Conservation (phyloP, 495 filamentous ascomycete species). For the Oidiodendron maius region DNA sequence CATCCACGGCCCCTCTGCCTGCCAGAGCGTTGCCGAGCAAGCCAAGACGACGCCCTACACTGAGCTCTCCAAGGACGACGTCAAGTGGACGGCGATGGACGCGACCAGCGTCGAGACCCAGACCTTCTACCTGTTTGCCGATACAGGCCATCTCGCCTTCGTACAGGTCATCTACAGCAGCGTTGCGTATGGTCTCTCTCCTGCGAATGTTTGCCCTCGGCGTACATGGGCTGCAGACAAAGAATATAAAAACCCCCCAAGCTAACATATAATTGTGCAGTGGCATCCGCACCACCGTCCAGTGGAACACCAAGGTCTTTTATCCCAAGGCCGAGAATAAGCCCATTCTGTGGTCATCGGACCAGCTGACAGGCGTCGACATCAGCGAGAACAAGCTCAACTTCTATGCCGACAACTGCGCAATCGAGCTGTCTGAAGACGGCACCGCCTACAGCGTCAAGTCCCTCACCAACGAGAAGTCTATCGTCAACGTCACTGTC, state of each 20-base stretch:
- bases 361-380: conserved; percentile 64
- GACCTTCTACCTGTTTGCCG: conserved; percentile 83
- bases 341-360: conserved; percentile 73
- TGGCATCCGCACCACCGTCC: conserved; percentile 80
- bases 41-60: conserved; percentile 74
- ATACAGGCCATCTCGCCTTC: conserved; percentile 69
- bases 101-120: conserved; percentile 94
- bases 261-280: too few relatives aligned
- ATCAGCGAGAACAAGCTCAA: conserved; percentile 78
- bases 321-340: conserved; percentile 58
- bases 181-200: conserved; percentile 65
- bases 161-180: conserved; percentile 97
- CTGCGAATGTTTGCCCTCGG: conserved; percentile 3
- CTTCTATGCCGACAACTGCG: conserved; percentile 79
- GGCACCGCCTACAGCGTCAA: conserved; percentile 77
- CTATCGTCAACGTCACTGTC: conserved; percentile 78
- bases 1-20: conserved; percentile 86
- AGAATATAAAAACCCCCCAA: too few relatives aligned
- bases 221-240: conserved; percentile 29
- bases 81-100: conserved; percentile 76
- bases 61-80: conserved; percentile 65
- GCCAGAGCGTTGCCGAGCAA: conserved; percentile 78
- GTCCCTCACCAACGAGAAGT: conserved; percentile 68
- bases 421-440: conserved; percentile 78
- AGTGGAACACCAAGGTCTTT: conserved; percentile 91